phyloP scores from a whole-genome alignment of 2,329 filamentous ascomycete species.

The Alternaria brassicicola region DNA sequence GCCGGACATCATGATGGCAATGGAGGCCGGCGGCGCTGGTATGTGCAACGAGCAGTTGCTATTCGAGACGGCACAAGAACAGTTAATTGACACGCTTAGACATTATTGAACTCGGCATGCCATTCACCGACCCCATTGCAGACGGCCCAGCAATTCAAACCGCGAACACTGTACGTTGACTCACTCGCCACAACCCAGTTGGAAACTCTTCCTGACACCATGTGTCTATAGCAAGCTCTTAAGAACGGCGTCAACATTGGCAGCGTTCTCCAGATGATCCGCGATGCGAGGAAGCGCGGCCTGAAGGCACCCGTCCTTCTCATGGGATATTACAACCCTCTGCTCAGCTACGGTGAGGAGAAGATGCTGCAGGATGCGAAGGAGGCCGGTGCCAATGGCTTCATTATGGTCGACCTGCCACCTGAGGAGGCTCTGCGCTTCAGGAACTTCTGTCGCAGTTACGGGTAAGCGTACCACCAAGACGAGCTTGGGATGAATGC shows the following conservation, averaged over 20 bases:
- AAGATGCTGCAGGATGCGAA: conserved; percentile 82
- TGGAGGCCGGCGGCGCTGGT: conserved; percentile 94
- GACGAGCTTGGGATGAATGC: not conserved
- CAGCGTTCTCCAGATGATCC: conserved; percentile 81
- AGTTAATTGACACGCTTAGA: conserved; percentile 60
- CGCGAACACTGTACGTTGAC: conserved; percentile 74
- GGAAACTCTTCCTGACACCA: conserved; percentile 20
- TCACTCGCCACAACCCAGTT: conserved; percentile 28
- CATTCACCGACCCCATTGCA: conserved; percentile 97
- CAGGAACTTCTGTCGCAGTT: conserved; percentile 79
- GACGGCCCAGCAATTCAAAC: conserved; percentile 97
- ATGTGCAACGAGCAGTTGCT: conserved; percentile 37
- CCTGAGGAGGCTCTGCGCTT: conserved; percentile 96
- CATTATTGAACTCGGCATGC: conserved; percentile 92
- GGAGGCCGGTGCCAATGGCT: conserved; percentile 87
- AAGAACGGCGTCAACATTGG: conserved; percentile 85
- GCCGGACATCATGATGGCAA: conserved; percentile 79
- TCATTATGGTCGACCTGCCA: conserved; percentile 94
- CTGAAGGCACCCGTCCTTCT: conserved; percentile 83
- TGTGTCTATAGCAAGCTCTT: conserved; percentile 66
- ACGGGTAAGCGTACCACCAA: conserved; percentile 62
- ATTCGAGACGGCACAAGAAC: not conserved
- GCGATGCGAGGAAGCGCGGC: conserved; percentile 76
- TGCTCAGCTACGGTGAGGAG: conserved; percentile 94
- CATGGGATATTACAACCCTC: conserved; percentile 99